These are phyloP conservation scores for Yarrowia sp. DNA, from an alignment of 805 yeast genomes.

Conservation along the genomic window DNA sequence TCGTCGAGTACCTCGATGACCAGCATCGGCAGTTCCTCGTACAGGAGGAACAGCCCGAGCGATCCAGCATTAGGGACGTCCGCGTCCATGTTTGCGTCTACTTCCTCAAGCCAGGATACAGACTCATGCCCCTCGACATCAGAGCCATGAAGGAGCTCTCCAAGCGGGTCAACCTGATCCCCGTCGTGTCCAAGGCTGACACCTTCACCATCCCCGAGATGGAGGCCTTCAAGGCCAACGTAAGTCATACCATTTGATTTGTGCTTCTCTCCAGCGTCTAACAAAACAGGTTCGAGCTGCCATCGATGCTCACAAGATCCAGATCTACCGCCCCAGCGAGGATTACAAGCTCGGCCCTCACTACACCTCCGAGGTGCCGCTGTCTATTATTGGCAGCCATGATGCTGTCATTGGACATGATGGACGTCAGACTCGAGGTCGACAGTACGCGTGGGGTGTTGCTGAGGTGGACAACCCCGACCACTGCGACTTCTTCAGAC, in stretches of 20 bases:
- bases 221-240: constrained; percentile 57
- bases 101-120: constrained; percentile 87
- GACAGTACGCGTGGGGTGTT: constrained; percentile 62
- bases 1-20: constrained; percentile 84
- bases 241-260: constrained; percentile 33
- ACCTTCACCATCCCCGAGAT: constrained; percentile 72
- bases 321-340: constrained; percentile 52
- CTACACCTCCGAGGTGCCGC: constrained; percentile 73
- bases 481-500: constrained; percentile 39
- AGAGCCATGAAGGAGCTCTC: constrained; percentile 82
- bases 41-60: constrained; percentile 87
- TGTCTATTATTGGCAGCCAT: constrained; percentile 49
- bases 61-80: constrained; percentile 56
- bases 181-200: constrained; percentile 86
- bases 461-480: constrained; percentile 43
- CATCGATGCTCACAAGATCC: constrained; percentile 79
- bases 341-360: constrained; percentile 68
- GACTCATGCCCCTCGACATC: constrained; percentile 82
- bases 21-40: constrained; percentile 86
- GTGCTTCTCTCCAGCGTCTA: neutral
- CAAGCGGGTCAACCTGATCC: constrained; percentile 79
- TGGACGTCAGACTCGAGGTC: constrained; percentile 69
- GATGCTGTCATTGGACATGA: constrained; percentile 54
- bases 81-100: constrained; percentile 90
- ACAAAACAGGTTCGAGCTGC: constrained; percentile 59